These are phyloP conservation scores for Phaffomyces thermotolerans DNA, from an alignment of 805 yeast genomes.

Conservation along the genomic window DNA sequence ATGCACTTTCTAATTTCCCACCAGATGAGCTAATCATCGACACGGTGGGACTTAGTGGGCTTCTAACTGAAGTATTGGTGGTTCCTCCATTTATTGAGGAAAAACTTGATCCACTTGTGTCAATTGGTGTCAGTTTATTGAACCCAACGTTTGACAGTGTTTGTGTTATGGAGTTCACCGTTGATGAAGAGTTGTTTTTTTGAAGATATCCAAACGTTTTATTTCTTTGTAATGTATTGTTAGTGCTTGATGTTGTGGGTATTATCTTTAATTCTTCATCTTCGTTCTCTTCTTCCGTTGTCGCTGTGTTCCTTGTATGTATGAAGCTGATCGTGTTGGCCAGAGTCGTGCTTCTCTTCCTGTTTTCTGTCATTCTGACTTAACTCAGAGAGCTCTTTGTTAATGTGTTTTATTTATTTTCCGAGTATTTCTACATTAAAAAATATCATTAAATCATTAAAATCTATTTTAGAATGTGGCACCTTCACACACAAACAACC, in stretches of 20 bases:
- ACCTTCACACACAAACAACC: conserved; percentile 71
- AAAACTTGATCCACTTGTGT: neutral
- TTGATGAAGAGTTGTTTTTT: conserved; percentile 17
- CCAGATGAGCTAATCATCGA: neutral
- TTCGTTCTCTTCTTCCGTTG: neutral
- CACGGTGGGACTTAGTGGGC: conserved; percentile 12
- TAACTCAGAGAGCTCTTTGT: too few species aligned
- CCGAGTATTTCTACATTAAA: too few species aligned
- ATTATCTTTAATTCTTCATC: too few species aligned
- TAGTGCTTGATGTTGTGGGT: neutral
- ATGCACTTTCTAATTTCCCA: conserved; percentile 16
- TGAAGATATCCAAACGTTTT: conserved; percentile 1
- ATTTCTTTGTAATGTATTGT: neutral
- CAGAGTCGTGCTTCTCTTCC: conserved; percentile 21
- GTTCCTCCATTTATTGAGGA: neutral
- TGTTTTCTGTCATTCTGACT: neutral
- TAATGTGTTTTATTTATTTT: too few species aligned
- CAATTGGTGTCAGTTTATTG: conserved; percentile 14
- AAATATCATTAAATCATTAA: too few species aligned
- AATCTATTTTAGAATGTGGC: conserved; percentile 54
- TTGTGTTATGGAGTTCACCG: conserved; percentile 18
- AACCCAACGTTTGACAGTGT: conserved; percentile 24
- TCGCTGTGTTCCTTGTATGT: conserved; percentile 11
- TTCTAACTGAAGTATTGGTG: neutral
- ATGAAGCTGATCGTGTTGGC: conserved; percentile 24